Percentiles rank a stretch among this genome's conserved stretches.
These are phyloP conservation scores for Quercus parvula DNA, from an alignment of 306 rosid genomes.

Conservation along the genomic window DNA sequence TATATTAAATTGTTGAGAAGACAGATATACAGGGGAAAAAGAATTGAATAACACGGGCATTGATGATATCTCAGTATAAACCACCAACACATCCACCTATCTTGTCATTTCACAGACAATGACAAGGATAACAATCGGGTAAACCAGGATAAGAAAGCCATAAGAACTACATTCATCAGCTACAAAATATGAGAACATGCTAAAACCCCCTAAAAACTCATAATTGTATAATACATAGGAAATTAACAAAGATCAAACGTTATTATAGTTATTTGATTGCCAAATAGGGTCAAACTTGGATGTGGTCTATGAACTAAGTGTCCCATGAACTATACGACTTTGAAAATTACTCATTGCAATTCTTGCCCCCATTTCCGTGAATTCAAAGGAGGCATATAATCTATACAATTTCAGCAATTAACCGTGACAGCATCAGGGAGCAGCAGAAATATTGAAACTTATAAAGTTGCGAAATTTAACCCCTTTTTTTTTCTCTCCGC, in stretches of 20 bases:
- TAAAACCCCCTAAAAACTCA: not conserved
- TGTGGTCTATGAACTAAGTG: too few species aligned
- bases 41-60: not conserved
- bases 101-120: not conserved
- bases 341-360: too few species aligned
- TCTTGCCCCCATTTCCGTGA: too few species aligned
- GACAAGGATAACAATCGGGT: not conserved
- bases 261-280: not conserved
- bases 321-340: too few species aligned
- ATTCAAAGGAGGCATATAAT: too few species aligned
- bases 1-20: not conserved
- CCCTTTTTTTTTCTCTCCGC: not conserved
- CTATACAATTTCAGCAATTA: too few species aligned
- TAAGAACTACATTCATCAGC: not conserved
- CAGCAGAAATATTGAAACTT: too few species aligned
- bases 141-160: not conserved
- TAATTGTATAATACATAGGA: not conserved
- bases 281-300: too few species aligned
- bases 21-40: not conserved
- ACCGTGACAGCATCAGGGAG: too few species aligned
- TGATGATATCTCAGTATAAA: not conserved
- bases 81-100: not conserved
- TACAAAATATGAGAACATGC: not conserved
- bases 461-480: too few species aligned
- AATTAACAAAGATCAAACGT: not conserved